Conservation (phyloP, 1,284 basidiomycete genomes). For the Anthracocystis setariae region DNA sequence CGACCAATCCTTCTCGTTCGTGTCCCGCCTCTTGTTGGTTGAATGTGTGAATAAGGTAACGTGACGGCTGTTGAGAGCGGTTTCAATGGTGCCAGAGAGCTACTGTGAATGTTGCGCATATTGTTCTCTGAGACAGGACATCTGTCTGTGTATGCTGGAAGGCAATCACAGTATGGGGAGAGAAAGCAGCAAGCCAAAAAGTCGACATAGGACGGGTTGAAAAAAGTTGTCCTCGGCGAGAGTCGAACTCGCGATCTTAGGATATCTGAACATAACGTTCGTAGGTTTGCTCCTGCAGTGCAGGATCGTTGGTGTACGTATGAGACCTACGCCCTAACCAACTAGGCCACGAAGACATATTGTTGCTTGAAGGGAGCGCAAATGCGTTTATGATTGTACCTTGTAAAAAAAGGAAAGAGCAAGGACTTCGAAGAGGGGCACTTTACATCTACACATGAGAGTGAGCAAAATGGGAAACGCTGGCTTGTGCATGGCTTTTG, state of each 20-base stretch:
- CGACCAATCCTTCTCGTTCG: too few relatives aligned
- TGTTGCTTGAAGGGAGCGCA: not conserved
- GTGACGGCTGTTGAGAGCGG: too few relatives aligned
- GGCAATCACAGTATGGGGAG: too few relatives aligned
- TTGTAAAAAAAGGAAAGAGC: not conserved
- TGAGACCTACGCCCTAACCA: conserved; percentile 53
- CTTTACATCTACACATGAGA: not conserved
- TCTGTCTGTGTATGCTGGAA: too few relatives aligned
- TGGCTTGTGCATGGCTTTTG: conserved; percentile 9
- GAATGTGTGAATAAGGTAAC: too few relatives aligned
- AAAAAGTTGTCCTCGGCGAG: conserved; percentile 44
- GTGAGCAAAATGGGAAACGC: not conserved
- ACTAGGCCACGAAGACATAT: conserved; percentile 46
- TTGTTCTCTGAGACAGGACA: too few relatives aligned
- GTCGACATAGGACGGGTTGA: not conserved
- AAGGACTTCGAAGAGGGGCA: not conserved
- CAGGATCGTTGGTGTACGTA: conserved; percentile 41
- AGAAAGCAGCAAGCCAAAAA: not conserved
- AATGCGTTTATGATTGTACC: not conserved
- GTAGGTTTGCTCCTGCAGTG: conserved; percentile 33
- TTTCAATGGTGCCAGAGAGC: too few relatives aligned
- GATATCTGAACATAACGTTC: conserved; percentile 28
- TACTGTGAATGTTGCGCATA: too few relatives aligned
- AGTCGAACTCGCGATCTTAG: conserved; percentile 54
- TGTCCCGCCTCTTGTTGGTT: too few relatives aligned